Conservation (phyloP, 345 rosid species). For the Eucalyptus victrix region DNA sequence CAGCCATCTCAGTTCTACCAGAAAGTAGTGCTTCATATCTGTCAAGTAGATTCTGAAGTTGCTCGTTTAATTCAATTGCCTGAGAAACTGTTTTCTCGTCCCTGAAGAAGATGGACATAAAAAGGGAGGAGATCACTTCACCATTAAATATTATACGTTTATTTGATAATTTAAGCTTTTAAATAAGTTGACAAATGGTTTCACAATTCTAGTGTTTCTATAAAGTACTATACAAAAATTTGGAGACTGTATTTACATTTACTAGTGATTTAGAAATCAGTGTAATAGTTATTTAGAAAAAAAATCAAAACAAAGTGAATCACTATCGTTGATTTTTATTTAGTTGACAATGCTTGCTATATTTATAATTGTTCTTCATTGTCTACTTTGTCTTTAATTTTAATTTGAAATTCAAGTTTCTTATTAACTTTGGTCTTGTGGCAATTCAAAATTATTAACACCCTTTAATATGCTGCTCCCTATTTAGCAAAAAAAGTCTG, state of each 20-base stretch:
- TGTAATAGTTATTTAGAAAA: background rate
- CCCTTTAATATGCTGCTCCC: background rate
- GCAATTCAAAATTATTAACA: background rate
- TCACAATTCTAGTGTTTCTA: background rate
- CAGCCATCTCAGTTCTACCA: constrained; percentile 20
- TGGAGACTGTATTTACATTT: background rate
- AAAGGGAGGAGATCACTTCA: background rate
- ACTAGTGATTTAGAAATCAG: background rate
- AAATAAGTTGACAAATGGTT: background rate
- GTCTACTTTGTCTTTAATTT: background rate
- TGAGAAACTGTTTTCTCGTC: constrained; percentile 74
- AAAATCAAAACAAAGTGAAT: background rate
- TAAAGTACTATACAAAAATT: background rate
- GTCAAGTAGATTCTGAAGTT: constrained; percentile 71
- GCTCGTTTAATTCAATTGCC: constrained; percentile 89
- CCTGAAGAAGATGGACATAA: constrained; percentile 19
- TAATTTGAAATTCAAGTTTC: background rate
- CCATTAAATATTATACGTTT: background rate
- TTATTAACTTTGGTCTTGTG: background rate
- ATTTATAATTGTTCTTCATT: background rate
- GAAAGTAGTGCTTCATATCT: constrained; percentile 71
- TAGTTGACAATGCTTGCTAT: background rate
- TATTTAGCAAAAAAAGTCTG: background rate
- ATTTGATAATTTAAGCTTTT: background rate
- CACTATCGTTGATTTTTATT: background rate